phyloP scores from a whole-genome alignment of 192 early-diverging fungal genomes.

The Coemansia sp. region DNA sequence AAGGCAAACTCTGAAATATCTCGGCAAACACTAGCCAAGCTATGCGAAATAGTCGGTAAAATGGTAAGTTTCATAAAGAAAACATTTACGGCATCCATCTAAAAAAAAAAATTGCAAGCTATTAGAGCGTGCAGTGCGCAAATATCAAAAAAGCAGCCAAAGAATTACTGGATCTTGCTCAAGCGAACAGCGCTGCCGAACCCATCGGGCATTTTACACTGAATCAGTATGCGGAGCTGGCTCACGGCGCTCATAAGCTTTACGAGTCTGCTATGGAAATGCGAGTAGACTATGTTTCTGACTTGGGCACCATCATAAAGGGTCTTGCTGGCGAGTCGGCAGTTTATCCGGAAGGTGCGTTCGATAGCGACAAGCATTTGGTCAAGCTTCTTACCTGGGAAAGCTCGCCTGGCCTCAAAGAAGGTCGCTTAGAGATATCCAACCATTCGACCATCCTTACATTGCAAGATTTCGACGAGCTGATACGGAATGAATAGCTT shows the following conservation, averaged over 20 bases:
- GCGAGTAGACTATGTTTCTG: conserved; percentile 18
- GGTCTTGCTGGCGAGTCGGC: conserved; percentile 11
- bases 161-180: conserved; percentile 7
- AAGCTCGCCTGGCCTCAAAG: conserved; percentile 29
- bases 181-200: neutral
- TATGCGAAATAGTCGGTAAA: conserved; percentile 9
- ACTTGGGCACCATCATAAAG: conserved; percentile 11
- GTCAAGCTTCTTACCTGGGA: conserved; percentile 27
- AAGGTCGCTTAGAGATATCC: conserved; percentile 12
- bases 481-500: conserved; percentile 9
- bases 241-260: conserved; percentile 5
- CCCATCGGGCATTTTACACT: conserved; percentile 10
- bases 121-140: conserved; percentile 18
- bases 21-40: conserved; percentile 13
- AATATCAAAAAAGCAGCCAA: conserved; percentile 18
- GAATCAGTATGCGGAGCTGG: conserved; percentile 19
- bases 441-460: conserved; percentile 13
- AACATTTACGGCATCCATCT: neutral
- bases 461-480: conserved; percentile 26
- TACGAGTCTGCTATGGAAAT: conserved; percentile 11
- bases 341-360: conserved; percentile 1
- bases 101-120: neutral
- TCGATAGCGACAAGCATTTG: conserved; percentile 39
- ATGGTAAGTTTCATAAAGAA: conserved; percentile 7
- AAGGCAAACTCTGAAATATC: conserved; percentile 4